phyloP scores from a whole-genome alignment of 805 yeast species.

The Maudiozyma pseudohumilis region DNA sequence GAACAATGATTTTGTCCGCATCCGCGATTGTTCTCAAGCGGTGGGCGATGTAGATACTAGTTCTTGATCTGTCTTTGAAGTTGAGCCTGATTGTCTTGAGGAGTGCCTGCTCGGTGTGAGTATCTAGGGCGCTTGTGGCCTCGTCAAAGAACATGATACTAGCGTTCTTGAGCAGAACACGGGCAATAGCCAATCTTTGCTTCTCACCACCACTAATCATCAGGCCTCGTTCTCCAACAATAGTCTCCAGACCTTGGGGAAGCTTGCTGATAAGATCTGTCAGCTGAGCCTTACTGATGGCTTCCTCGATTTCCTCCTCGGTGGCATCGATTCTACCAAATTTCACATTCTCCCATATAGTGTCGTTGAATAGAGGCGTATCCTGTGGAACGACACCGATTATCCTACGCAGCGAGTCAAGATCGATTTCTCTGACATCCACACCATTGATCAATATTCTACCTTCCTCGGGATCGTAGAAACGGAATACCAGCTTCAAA shows the following conservation, averaged over 20 bases:
- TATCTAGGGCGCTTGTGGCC: constrained; percentile 92
- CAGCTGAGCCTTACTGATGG: constrained; percentile 62
- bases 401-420: constrained; percentile 61
- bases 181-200: constrained; percentile 87
- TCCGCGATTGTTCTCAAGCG: constrained; percentile 89
- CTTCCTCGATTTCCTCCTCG: constrained; percentile 58
- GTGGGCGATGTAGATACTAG: constrained; percentile 90
- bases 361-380: constrained; percentile 88
- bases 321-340: constrained; percentile 72
- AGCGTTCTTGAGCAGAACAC: constrained; percentile 75
- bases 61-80: constrained; percentile 48
- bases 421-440: constrained; percentile 63
- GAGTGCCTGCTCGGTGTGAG: constrained; percentile 86
- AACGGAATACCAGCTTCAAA: constrained; percentile 72
- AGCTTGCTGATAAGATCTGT: constrained; percentile 51
- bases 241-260: constrained; percentile 76
- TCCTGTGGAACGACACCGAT: constrained; percentile 97
- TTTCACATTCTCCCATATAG: constrained; percentile 76
- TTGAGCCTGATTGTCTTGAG: constrained; percentile 62
- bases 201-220: constrained; percentile 99
- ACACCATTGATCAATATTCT: constrained; percentile 80
- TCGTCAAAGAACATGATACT: constrained; percentile 94
- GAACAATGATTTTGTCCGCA: constrained; percentile 83
- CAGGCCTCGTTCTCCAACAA: constrained; percentile 96
- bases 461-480: constrained; percentile 76